Evolutionary conservation across 129 eudicot genomes (phyloP), one percentile per base, ranked within the genome.

Genomic region (Cynara cardunculus): DNA sequence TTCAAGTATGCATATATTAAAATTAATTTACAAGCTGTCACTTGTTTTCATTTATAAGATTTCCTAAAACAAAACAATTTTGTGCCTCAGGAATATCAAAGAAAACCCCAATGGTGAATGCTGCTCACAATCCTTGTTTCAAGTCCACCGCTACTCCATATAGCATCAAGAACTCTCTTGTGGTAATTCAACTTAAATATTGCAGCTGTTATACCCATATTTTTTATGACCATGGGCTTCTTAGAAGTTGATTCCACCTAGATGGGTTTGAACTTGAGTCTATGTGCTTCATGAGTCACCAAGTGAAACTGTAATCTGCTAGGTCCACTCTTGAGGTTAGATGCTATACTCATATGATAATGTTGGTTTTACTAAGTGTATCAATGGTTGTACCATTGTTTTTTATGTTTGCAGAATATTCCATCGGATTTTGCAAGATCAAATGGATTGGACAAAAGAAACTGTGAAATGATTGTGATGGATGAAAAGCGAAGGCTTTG

Each of bases 401-500:
- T 30, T 67, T 25, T 1, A 25, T 78, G 28, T 65, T 65, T 59
- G 76, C 72, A 84, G 87, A 31, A 28, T 84, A 37, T 84, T 73
- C 87, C 76, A 27, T 0, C 9, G 76, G n/a, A 21, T 37, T 84
- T 84, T 73, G 84, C 80, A 26, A 84, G 49, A 59, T 66, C 72
- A 34, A 44, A 75, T 67, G 37, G 74, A 27, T 68, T 65, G n/a
- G 11, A 53, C 62, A 31, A 67, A n/a, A 84, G 80, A 14, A 35
- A 39, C 25, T 41, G 85, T 72, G 72, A 81, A 22, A 28, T 85
- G 80, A 25, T 49, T 41, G 35, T 81, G 70, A 72, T 72, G 27
- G 88, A 85, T 37, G 76, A 78, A 81, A 71, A 81, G 21, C 25
- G 1, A 14, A 85, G 85, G 80, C 13, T 44, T 22, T 85, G 83